These are phyloP conservation scores for Calonectria henricotiae DNA, from an alignment of 2,329 filamentous ascomycete genomes.

Conservation along the genomic window DNA sequence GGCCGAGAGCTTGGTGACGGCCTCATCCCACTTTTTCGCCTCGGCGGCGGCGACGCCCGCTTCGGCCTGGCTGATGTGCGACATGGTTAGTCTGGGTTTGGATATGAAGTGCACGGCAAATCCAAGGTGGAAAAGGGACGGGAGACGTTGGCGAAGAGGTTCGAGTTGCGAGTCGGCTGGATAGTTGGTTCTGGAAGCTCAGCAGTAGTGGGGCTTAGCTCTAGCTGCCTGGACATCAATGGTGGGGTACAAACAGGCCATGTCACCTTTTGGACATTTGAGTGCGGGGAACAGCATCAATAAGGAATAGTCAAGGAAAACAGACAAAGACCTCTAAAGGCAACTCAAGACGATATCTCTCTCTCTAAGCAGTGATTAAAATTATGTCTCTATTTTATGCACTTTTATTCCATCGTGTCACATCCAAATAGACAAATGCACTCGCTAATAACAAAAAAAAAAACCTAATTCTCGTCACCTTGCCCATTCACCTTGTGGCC, in stretches of 20 bases:
- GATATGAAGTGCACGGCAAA: neutral
- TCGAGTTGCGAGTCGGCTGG: constrained; percentile 15
- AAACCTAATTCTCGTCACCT: neutral
- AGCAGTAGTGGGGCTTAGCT: constrained; percentile 51
- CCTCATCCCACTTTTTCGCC: constrained; percentile 75
- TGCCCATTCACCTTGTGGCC: neutral
- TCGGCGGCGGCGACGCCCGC: constrained; percentile 78
- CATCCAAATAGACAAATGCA: neutral
- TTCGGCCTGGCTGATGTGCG: constrained; percentile 67
- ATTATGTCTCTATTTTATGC: constrained; percentile 17
- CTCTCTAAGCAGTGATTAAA: constrained; percentile 4
- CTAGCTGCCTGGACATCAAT: constrained; percentile 23
- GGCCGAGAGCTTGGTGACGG: constrained; percentile 78
- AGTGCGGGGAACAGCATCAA: neutral
- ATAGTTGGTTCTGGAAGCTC: constrained; percentile 57
- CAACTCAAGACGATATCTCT: too few species aligned
- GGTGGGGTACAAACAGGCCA: constrained; percentile 9
- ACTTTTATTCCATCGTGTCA: constrained; percentile 8
- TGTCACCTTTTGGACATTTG: neutral
- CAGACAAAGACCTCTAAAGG: neutral
- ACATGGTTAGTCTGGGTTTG: constrained; percentile 60
- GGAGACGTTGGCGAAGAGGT: neutral
- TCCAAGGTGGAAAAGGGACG: neutral
- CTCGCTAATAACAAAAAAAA: neutral
- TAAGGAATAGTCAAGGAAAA: neutral